These are phyloP conservation scores for Mycena haematopus DNA, from an alignment of 768 basidiomycete species.

Conservation along the genomic window DNA sequence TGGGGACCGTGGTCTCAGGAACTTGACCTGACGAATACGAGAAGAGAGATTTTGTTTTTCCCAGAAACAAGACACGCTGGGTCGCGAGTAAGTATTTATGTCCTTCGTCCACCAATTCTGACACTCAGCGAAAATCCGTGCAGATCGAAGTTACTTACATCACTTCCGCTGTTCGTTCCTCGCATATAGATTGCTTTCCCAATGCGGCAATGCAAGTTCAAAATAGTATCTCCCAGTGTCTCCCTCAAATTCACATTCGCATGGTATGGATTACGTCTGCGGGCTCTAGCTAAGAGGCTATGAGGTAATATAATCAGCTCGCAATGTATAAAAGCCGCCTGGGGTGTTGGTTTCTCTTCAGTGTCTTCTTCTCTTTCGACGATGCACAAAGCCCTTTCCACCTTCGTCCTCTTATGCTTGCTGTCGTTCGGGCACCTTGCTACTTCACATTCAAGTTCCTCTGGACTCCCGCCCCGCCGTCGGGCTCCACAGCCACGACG, in stretches of 20 bases:
- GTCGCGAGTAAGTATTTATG: not conserved
- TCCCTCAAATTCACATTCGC: conserved; percentile 19
- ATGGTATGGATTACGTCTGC: conserved; percentile 1
- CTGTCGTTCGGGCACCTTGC: conserved; percentile 14
- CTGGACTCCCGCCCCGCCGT: conserved; percentile 5
- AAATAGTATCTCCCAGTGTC: conserved; percentile 10
- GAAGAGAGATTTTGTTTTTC: not conserved
- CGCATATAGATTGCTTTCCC: not conserved
- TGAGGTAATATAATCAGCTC: not conserved
- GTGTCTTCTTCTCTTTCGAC: conserved; percentile 8
- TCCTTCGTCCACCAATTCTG: not conserved
- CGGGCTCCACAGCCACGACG: conserved; percentile 13
- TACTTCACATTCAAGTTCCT: conserved; percentile 3
- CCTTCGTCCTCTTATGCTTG: conserved; percentile 14
- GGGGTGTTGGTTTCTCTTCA: conserved; percentile 1
- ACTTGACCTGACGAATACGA: not conserved
- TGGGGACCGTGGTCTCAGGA: not conserved
- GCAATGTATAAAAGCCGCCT: conserved; percentile 18
- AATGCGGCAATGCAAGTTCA: conserved; percentile 21
- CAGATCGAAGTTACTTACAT: conserved; percentile 5
- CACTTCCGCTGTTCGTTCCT: conserved; percentile 16
- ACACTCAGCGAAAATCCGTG: not conserved
- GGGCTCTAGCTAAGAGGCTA: not conserved
- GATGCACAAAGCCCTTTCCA: conserved; percentile 17
- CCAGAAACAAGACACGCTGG: not conserved